Evolutionary conservation across 345 rosid genomes (phyloP).

Genomic region (Durio zibethinus): DNA sequence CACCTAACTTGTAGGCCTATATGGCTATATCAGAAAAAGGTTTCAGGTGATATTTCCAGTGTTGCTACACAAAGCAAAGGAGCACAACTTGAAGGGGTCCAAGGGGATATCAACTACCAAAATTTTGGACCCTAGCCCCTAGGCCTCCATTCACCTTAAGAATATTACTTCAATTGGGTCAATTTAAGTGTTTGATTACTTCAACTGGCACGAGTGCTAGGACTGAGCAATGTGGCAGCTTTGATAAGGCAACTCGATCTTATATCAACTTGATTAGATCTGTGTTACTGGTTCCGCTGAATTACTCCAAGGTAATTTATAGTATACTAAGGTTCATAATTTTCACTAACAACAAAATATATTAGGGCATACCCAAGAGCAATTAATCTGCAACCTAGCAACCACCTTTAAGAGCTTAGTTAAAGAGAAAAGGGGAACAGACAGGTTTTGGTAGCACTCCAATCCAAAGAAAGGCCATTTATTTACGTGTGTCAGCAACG

Average conservation of each 20-base stretch:
- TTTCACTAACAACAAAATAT: neutral
- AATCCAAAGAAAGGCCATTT: constrained; percentile 24
- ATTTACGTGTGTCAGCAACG: constrained; percentile 18
- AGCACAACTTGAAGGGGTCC: neutral
- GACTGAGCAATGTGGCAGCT: neutral
- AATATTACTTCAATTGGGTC: neutral
- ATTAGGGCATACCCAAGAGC: neutral
- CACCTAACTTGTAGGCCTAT: neutral
- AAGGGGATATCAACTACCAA: neutral
- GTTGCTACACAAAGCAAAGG: neutral
- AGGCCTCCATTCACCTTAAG: neutral
- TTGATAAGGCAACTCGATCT: neutral
- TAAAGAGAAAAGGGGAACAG: neutral
- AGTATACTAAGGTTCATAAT: neutral
- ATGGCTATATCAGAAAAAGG: neutral
- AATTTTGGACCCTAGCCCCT: neutral
- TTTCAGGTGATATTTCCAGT: neutral
- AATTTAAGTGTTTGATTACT: neutral
- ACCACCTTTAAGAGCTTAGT: neutral
- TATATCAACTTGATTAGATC: neutral
- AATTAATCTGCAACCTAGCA: neutral
- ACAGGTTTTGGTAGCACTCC: neutral
- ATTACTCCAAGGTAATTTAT: neutral
- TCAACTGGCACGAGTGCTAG: neutral
- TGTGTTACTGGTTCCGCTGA: neutral